Percentiles rank a stretch among this genome's conserved stretches.
Conservation (phyloP, 2,329 filamentous ascomycete genomes). For the Lachnellula willkommii region DNA sequence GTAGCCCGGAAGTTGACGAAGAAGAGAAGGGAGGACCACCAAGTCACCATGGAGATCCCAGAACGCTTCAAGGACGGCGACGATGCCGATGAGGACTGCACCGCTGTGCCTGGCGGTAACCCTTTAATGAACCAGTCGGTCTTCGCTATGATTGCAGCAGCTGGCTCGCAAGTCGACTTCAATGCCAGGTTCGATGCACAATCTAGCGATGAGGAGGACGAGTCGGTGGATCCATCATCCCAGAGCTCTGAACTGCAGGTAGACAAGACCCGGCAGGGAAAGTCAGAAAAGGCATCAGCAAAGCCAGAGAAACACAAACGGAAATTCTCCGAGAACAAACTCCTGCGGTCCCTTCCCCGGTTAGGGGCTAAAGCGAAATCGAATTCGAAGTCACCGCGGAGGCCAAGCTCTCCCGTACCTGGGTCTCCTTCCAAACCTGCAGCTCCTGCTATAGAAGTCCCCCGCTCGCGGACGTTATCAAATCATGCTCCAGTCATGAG, state of each 20-base stretch:
- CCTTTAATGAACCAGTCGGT: conserved; percentile 79
- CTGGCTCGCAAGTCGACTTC: conserved; percentile 77
- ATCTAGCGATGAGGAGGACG: conserved; percentile 65
- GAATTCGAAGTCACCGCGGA: conserved; percentile 35
- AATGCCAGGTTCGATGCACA: conserved; percentile 72
- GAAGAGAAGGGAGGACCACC: conserved; percentile 37
- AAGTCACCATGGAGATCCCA: conserved; percentile 47
- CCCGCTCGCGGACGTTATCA: conserved; percentile 29
- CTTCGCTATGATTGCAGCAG: conserved; percentile 86
- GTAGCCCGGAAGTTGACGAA: conserved; percentile 39
- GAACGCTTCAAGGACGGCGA: conserved; percentile 53
- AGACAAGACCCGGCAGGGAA: conserved; percentile 29
- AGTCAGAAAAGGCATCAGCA: conserved; percentile 24
- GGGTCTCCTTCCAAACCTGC: conserved; percentile 31
- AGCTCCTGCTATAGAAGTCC: conserved; percentile 27
- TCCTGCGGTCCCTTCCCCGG: conserved; percentile 60
- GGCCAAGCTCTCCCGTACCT: conserved; percentile 14
- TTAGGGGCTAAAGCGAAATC: conserved; percentile 37
- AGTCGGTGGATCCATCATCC: conserved; percentile 17
- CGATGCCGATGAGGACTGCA: conserved; percentile 56
- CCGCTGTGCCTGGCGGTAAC: conserved; percentile 46
- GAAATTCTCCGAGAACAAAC: conserved; percentile 58
- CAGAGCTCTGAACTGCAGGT: conserved; percentile 20
- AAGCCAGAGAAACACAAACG: conserved; percentile 46
- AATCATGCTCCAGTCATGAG: conserved; percentile 68